These are phyloP conservation scores for Pilasporangium apinafurcum DNA, from an alignment of 352 stramenopile genomes.

Conservation along the genomic window DNA sequence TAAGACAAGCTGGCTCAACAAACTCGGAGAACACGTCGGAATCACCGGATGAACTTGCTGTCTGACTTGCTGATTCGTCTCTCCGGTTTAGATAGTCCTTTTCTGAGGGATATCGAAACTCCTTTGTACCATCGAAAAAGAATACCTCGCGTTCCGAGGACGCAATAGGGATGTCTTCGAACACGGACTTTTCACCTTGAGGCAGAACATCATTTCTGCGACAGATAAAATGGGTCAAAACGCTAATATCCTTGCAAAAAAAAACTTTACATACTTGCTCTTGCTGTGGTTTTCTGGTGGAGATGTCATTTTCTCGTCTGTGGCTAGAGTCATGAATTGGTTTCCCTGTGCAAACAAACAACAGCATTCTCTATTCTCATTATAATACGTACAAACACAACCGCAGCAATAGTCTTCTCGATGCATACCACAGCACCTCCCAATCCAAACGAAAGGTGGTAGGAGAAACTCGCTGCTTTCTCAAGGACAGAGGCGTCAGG, in stretches of 20 bases:
- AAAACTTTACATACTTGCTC: background rate
- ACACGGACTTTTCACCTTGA: background rate
- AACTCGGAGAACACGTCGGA: background rate
- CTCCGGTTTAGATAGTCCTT: background rate
- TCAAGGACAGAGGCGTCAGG: background rate
- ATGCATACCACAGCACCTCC: background rate
- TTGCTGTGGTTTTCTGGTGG: conserved; percentile 4
- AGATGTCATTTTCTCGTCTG: background rate
- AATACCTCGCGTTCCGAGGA: conserved; percentile 19
- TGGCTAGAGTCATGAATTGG: conserved; percentile 3
- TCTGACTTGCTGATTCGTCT: conserved; percentile 12
- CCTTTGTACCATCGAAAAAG: conserved; percentile 30
- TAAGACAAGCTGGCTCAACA: background rate
- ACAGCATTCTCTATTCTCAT: too few relatives aligned
- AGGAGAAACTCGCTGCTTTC: background rate
- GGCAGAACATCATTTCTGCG: background rate
- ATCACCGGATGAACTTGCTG: conserved; percentile 4
- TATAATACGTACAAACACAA: background rate
- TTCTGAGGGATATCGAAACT: conserved; percentile 8
- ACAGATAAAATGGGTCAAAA: background rate
- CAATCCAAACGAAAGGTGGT: background rate
- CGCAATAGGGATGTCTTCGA: background rate
- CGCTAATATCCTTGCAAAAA: background rate
- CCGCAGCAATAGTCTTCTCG: background rate
- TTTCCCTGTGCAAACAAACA: conserved; percentile 1